phyloP scores from a whole-genome alignment of 257 asterid species.

The Craterostigma plantagineum region DNA sequence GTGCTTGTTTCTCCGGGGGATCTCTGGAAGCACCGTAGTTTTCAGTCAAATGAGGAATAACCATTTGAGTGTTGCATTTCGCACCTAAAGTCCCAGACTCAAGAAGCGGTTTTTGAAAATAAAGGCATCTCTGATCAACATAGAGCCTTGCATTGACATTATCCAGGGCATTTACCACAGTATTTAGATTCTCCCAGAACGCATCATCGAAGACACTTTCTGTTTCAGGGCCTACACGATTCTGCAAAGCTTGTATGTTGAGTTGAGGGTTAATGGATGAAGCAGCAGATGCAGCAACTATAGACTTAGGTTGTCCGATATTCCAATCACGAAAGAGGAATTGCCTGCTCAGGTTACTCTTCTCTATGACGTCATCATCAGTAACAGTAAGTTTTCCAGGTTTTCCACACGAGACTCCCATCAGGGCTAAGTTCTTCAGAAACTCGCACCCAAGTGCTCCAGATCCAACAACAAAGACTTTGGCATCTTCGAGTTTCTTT shows the following conservation, averaged over 20 bases:
- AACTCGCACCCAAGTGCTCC: slow-evolving; percentile 43
- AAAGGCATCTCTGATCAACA: slow-evolving; percentile 5
- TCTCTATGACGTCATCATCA: slow-evolving; percentile 39
- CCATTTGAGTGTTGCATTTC: slow-evolving; percentile 3
- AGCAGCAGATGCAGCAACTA: slow-evolving; percentile 37
- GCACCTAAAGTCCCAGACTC: slow-evolving; percentile 4
- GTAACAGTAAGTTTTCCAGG: slow-evolving; percentile 29
- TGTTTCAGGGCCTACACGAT: slow-evolving; percentile 13
- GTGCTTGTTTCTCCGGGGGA: slow-evolving; percentile 7
- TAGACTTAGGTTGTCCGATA: slow-evolving; percentile 39
- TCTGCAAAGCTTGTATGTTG: slow-evolving; percentile 2
- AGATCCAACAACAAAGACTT: slow-evolving; percentile 26
- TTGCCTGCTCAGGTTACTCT: slow-evolving; percentile 38
- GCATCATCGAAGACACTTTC: slow-evolving; percentile 12
- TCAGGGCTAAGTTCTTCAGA: slow-evolving; percentile 30
- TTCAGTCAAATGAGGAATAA: slow-evolving; percentile 5
- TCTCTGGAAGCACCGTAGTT: slow-evolving; percentile 5
- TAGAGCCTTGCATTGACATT: slow-evolving; percentile 4
- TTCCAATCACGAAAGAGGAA: slow-evolving; percentile 44
- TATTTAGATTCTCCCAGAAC: slow-evolving; percentile 30
- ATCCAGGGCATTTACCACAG: slow-evolving; percentile 9
- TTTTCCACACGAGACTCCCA: slow-evolving; percentile 32
- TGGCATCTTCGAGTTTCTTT: slow-evolving; percentile 32
- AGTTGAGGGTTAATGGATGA: slow-evolving; percentile 11
- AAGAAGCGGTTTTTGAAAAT: slow-evolving; percentile 4